Percentiles rank a stretch among this genome's conserved stretches.
Conservation (phyloP, 2,329 filamentous ascomycete genomes). For the Aspergillus uvarum region DNA sequence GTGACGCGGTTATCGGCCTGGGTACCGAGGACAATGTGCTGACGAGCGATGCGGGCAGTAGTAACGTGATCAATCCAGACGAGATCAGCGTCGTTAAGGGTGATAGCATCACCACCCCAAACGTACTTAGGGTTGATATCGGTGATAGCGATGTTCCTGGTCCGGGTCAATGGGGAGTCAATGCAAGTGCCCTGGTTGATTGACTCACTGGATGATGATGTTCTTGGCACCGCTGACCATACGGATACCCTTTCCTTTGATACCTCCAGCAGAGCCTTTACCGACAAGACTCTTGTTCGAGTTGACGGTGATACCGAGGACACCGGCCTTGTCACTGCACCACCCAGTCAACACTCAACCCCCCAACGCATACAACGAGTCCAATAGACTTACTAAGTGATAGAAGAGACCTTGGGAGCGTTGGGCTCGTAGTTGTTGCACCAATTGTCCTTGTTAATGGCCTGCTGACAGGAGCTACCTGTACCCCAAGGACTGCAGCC, state of each 20-base stretch:
- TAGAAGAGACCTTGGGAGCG: conserved; percentile 48
- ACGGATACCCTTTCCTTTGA: conserved; percentile 58
- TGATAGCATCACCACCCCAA: conserved; percentile 61
- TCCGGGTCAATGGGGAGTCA: not conserved
- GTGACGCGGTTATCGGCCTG: conserved; percentile 56
- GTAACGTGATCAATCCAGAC: conserved; percentile 49
- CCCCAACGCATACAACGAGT: not conserved
- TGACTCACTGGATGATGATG: conserved; percentile 55
- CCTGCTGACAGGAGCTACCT: conserved; percentile 54
- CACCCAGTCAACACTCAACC: not conserved
- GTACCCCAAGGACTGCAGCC: conserved; percentile 62
- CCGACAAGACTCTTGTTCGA: conserved; percentile 61
- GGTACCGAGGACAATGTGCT: conserved; percentile 60
- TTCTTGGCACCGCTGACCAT: conserved; percentile 51
- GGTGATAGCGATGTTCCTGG: conserved; percentile 54
- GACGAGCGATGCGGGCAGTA: conserved; percentile 58
- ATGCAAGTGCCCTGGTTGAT: not conserved
- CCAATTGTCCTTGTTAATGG: conserved; percentile 61
- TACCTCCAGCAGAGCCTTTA: conserved; percentile 53
- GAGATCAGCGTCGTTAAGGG: conserved; percentile 45
- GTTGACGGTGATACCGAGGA: conserved; percentile 51
- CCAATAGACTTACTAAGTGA: conserved; percentile 27
- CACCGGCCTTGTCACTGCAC: conserved; percentile 51
- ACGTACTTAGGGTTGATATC: conserved; percentile 59
- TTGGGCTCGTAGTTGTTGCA: conserved; percentile 59